Evolutionary conservation across 2,329 filamentous ascomycete species (phyloP).

Genomic region (Calonectria naviculata): DNA sequence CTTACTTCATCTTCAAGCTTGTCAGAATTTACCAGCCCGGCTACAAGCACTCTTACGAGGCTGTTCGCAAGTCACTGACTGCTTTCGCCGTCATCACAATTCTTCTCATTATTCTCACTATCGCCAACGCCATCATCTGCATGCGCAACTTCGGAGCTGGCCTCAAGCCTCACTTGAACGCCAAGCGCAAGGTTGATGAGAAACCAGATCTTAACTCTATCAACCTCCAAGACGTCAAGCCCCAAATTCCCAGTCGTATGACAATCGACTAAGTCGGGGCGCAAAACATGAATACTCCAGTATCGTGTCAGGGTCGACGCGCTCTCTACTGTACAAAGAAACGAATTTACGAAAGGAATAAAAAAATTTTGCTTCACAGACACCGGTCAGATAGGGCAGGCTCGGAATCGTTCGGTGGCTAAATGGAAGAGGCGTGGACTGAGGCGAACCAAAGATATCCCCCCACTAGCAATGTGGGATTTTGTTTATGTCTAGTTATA

Average conservation of each 20-base stretch:
- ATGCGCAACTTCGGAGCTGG: slow-evolving; percentile 91
- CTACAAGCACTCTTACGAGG: slow-evolving; percentile 72
- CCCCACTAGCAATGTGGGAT: slow-evolving; percentile 32
- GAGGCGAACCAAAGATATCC: slow-evolving; percentile 43
- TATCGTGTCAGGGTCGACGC: slow-evolving; percentile 6
- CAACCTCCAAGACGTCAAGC: slow-evolving; percentile 67
- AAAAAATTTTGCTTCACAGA: slow-evolving; percentile 35
- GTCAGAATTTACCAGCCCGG: slow-evolving; percentile 88
- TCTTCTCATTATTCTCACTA: slow-evolving; percentile 87
- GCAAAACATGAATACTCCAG: slow-evolving; percentile 19
- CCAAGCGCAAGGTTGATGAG: slow-evolving; percentile 59
- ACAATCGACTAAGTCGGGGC: slow-evolving; percentile 64
- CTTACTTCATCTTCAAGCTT: slow-evolving; percentile 98
- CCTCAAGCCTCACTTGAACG: slow-evolving; percentile 85
- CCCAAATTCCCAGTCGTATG: slow-evolving; percentile 66
- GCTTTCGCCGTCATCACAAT: slow-evolving; percentile 96
- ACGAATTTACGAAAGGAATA: slow-evolving; percentile 48
- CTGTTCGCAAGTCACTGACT: slow-evolving; percentile 87
- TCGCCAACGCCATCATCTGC: slow-evolving; percentile 87
- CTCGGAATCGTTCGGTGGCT: slow-evolving; percentile 39
- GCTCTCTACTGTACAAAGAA: slow-evolving; percentile 46
- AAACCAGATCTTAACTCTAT: slow-evolving; percentile 68
- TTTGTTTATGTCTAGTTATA: slow-evolving; percentile 39
- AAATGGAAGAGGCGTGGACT: slow-evolving; percentile 39
- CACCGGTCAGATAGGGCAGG: slow-evolving; percentile 44